Conservation (phyloP, 2,329 filamentous ascomycete species). For the Trichoderma arundinaceum region DNA sequence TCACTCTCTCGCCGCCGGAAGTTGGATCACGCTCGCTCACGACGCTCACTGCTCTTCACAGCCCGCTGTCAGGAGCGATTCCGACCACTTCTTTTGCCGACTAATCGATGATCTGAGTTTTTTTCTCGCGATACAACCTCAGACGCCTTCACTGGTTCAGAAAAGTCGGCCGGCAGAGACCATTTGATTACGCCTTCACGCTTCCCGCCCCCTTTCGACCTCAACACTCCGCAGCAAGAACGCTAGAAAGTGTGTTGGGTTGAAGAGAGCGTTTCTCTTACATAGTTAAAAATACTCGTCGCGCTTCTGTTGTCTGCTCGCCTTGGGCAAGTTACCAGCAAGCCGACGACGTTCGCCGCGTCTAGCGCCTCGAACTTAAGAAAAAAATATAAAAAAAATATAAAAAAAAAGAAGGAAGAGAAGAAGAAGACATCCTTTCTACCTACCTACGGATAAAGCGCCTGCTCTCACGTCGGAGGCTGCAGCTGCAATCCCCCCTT, state of each 20-base stretch:
- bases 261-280: slow-evolving; percentile 15
- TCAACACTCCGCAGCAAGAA: not conserved
- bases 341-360: slow-evolving; percentile 22
- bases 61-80: slow-evolving; percentile 36
- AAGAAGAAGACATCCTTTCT: not conserved
- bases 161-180: slow-evolving; percentile 47
- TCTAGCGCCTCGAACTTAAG: slow-evolving; percentile 3
- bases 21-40: slow-evolving; percentile 43
- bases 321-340: slow-evolving; percentile 4
- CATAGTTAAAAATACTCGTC: slow-evolving; percentile 27
- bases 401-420: slow-evolving; percentile 2
- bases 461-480: slow-evolving; percentile 18
- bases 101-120: slow-evolving; percentile 47
- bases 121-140: slow-evolving; percentile 40
- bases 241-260: not conserved
- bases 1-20: slow-evolving; percentile 46
- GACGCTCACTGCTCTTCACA: slow-evolving; percentile 32
- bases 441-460: not conserved
- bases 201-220: not conserved
- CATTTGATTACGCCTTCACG: slow-evolving; percentile 7
- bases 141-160: slow-evolving; percentile 70
- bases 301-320: slow-evolving; percentile 15
- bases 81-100: slow-evolving; percentile 45
- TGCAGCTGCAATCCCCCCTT: not conserved
- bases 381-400: slow-evolving; percentile 14